Evolutionary conservation across 192 early-diverging fungal species (phyloP), one percentile per base, ranked within the genome.

Genomic region (Umbelopsis ramanniana): DNA sequence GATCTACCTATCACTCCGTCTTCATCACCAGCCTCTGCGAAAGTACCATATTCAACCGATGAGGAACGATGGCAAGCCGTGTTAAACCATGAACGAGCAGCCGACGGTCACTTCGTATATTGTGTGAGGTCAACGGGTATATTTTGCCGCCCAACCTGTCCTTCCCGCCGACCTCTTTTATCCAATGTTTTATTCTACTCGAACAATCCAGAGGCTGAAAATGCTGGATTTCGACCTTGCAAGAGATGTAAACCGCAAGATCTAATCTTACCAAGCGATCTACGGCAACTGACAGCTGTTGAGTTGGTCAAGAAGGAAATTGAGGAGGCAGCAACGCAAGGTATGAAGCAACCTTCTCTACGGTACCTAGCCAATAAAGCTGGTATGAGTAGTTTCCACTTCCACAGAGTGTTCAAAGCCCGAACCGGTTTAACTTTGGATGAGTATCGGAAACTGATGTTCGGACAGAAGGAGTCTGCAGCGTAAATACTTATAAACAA

Each of bases 361-460:
- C 14, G 19, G 7, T 24, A 23, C 6, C 45, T 68, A 19, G 67
- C 67, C 2, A 45, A 19, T 6, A 23, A 68, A 47, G 67, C 46
- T 68, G 67, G 67, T 37, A 47, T 68, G 67, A 68, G 45, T 23
- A 29, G 23, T 4, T 68, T 68, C 22, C 67, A 68, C 21, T 68
- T 68, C 46, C 67, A 68, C 35, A 35, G 67, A 10, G 67, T 68
- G 15, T 68, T 68, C 21, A 68, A 68, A 48, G 45, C 67, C 12
- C n/a, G 67, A 46, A 47, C 45, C 3, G 67, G 67, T 3, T n/a
- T 68, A 15, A 68, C 67, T 23, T 38, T 38, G 3, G 46, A 68
- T 10, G 67, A 48, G 43, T 68, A 68, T 46, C n/a, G 45, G 24
- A 68, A 68, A 26, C 29, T 19, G 0, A 29, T 37, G 48, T 6